Evolutionary conservation across 352 stramenopile species (phyloP).

Genomic region (Phytophthora chlamydospora): DNA sequence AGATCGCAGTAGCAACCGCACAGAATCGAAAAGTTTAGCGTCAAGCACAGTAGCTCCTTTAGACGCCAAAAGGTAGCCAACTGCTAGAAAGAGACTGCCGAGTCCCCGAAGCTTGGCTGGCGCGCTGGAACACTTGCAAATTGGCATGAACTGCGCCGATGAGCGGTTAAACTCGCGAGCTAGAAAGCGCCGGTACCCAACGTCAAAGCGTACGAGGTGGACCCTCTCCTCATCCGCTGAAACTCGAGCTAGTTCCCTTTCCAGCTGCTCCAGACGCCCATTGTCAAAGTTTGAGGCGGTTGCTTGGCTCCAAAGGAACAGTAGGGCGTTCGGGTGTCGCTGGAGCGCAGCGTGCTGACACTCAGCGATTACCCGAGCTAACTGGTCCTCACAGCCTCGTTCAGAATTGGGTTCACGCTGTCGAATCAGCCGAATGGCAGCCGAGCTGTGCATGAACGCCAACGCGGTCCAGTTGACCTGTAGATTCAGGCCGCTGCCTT

Average conservation of each 20-base stretch:
- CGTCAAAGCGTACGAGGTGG: slow-evolving; percentile 49
- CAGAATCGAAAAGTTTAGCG: slow-evolving; percentile 36
- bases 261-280: slow-evolving; percentile 9
- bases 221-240: slow-evolving; percentile 25
- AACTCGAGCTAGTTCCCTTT: slow-evolving; percentile 16
- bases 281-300: slow-evolving; percentile 13
- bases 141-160: slow-evolving; percentile 36
- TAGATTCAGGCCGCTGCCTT: slow-evolving; percentile 1
- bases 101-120: slow-evolving; percentile 46
- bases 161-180: slow-evolving; percentile 33
- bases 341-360: slow-evolving; percentile 23
- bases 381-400: slow-evolving; percentile 1
- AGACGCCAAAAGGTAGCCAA: slow-evolving; percentile 31
- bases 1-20: slow-evolving; percentile 46
- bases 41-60: slow-evolving; percentile 7
- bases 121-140: slow-evolving; percentile 46
- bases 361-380: slow-evolving; percentile 1
- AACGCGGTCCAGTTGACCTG: slow-evolving; percentile 42
- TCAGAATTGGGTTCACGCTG: slow-evolving; percentile 13
- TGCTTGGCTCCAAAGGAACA: slow-evolving; percentile 45
- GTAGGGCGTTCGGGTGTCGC: slow-evolving; percentile 34
- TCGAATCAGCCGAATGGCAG: slow-evolving; percentile 30
- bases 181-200: slow-evolving; percentile 38
- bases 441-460: slow-evolving; percentile 37
- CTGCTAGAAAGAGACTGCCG: slow-evolving; percentile 47